phyloP scores from a whole-genome alignment of 176 grass and related monocot genomes.

The Triticum dicoccoides region DNA sequence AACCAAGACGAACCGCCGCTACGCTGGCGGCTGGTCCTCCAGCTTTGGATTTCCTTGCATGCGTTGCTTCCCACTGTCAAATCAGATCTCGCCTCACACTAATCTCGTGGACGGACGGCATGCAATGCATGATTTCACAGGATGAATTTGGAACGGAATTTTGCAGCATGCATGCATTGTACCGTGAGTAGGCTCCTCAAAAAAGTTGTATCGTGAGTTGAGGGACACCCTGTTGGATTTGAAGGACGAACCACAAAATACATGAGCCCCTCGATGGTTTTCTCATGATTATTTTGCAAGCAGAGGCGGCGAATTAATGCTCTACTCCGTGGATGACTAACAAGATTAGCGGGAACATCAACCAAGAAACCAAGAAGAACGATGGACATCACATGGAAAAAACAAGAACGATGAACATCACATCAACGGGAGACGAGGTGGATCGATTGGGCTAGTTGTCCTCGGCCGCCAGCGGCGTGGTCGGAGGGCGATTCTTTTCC shows the following conservation, averaged over 20 bases:
- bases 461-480: neutral
- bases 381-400: neutral
- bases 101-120: no score
- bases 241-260: neutral
- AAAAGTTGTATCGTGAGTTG: neutral
- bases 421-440: neutral
- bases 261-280: neutral
- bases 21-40: no score
- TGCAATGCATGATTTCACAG: neutral
- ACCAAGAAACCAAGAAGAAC: no score
- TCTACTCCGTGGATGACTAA: neutral
- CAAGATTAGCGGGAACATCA: no score
- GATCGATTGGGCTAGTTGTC: neutral
- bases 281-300: neutral
- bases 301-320: neutral
- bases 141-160: neutral
- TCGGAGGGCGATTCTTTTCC: neutral
- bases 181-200: no score
- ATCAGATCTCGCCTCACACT: no score
- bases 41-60: no score
- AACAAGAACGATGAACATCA: neutral
- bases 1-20: no score
- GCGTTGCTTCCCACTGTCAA: no score
- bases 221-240: neutral
- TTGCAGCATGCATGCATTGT: neutral